These are phyloP conservation scores for Microsporum ferrugineum DNA, from an alignment of 2,329 filamentous ascomycete genomes.

Conservation along the genomic window DNA sequence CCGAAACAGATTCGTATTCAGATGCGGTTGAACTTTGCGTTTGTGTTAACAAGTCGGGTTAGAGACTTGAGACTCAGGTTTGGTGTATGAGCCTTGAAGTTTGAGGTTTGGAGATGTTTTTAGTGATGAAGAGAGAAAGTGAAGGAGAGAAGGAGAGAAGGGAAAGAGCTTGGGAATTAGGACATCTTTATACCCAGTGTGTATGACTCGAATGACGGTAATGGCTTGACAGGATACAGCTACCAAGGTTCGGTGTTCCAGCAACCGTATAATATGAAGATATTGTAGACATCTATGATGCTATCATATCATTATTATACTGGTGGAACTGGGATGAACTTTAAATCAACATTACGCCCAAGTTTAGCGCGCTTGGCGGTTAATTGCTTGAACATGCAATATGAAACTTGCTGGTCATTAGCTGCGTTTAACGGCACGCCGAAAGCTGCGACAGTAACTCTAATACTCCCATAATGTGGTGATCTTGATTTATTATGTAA, in stretches of 20 bases:
- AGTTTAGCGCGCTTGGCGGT: neutral
- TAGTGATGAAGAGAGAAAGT: neutral
- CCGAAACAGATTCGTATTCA: neutral
- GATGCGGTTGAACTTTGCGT: no score
- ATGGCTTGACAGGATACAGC: neutral
- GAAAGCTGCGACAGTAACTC: no score
- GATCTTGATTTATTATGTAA: no score
- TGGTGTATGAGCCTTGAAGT: neutral
- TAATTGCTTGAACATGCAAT: neutral
- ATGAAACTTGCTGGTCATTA: neutral
- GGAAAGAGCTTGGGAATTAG: neutral
- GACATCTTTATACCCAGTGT: neutral
- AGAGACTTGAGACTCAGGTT: neutral
- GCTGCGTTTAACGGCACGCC: neutral
- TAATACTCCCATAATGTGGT: no score
- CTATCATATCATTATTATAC: neutral
- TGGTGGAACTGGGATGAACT: neutral
- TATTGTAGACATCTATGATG: neutral
- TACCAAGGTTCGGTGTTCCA: neutral
- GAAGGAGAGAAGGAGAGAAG: neutral
- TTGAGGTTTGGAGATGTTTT: neutral
- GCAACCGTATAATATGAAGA: neutral
- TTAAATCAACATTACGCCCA: neutral
- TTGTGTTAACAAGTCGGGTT: no score
- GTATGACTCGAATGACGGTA: neutral